Evolutionary conservation across 768 basidiomycete species (phyloP).

Genomic region (Lentinula edodes): DNA sequence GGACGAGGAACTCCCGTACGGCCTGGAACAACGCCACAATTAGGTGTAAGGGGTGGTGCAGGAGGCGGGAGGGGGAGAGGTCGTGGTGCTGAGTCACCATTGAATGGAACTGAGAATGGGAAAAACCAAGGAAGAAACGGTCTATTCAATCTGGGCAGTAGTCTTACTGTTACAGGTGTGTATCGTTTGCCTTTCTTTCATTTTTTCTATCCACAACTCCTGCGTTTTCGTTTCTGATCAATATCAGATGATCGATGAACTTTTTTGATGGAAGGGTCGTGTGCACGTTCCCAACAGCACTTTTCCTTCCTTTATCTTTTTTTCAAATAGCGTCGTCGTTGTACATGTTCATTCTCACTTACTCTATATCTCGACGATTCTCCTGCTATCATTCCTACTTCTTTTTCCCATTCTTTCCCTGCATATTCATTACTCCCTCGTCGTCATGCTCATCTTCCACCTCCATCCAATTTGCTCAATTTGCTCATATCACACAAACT

Average conservation of each 20-base stretch:
- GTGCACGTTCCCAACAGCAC: conserved; percentile 9
- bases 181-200: conserved; percentile 11
- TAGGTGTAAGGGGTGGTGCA: neutral
- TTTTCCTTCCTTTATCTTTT: neutral
- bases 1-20: neutral
- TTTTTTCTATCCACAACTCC: neutral
- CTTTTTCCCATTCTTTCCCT: conserved; percentile 11
- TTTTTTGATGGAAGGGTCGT: conserved; percentile 3
- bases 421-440: neutral
- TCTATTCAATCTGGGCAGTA: conserved; percentile 75
- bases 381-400: neutral
- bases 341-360: neutral
- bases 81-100: neutral
- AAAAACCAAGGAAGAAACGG: conserved; percentile 47
- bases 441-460: neutral
- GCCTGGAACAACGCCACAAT: neutral
- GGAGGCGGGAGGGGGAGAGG: neutral
- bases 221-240: conserved; percentile 7
- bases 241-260: conserved; percentile 12
- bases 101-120: neutral
- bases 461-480: neutral
- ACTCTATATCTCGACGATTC: neutral
- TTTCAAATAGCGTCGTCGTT: neutral
- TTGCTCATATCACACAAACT: neutral
- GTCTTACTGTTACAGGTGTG: conserved; percentile 77